phyloP scores from a whole-genome alignment of 163 green algal species.

The Trebouxiophyceae sp. region DNA sequence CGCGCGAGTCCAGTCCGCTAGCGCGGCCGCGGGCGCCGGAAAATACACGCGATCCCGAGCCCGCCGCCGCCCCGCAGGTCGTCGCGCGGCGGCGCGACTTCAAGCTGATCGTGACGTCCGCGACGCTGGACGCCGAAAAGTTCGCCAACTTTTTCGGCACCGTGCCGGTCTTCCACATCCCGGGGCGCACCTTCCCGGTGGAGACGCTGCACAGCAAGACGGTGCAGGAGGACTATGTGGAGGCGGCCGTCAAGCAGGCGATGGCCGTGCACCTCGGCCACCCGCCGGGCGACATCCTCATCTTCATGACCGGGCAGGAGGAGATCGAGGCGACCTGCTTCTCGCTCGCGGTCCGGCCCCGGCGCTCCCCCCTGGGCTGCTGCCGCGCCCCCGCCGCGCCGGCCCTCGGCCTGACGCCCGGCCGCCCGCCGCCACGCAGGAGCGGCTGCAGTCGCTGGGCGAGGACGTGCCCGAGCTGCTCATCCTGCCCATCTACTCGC shows the following conservation, averaged over 20 bases:
- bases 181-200: constrained; percentile 94
- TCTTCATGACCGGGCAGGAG: constrained; percentile 98
- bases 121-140: constrained; percentile 85
- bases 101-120: constrained; percentile 91
- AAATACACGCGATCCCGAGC: too few species aligned
- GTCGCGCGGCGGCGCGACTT: constrained; percentile 84
- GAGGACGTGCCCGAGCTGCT: constrained; percentile 65
- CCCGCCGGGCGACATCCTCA: constrained; percentile 87
- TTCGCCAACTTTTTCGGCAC: constrained; percentile 80
- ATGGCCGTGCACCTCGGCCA: constrained; percentile 89
- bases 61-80: too few species aligned
- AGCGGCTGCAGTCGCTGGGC: constrained; percentile 81
- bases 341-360: constrained; percentile 22
- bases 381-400: background rate
- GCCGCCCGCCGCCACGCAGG: too few species aligned
- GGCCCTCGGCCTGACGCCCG: too few species aligned
- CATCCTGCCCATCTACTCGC: constrained; percentile 96
- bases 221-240: constrained; percentile 85
- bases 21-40: too few species aligned
- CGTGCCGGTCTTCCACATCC: constrained; percentile 90
- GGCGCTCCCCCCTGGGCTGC: background rate
- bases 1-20: too few species aligned
- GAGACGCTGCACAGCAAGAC: constrained; percentile 86
- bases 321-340: constrained; percentile 97
- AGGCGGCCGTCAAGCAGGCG: constrained; percentile 93